Conservation (phyloP, 1,284 basidiomycete genomes). For the Chiua sp. region DNA sequence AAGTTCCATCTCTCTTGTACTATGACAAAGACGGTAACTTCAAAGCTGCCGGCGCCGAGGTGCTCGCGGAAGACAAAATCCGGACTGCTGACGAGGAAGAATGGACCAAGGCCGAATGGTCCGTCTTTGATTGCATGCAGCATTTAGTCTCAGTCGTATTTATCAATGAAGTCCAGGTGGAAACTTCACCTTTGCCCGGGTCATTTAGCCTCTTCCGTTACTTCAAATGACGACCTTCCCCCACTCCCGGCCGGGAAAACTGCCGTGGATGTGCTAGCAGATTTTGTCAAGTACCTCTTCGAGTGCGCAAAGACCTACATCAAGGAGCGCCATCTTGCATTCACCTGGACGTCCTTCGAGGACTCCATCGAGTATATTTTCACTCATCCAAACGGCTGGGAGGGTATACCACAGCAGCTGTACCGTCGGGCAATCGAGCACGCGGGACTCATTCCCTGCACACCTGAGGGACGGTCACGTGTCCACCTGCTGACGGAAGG, state of each 20-base stretch:
- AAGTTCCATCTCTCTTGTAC: slow-evolving; percentile 1
- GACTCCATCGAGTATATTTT: slow-evolving; percentile 38
- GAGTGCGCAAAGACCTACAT: slow-evolving; percentile 49
- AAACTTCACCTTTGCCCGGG: slow-evolving; percentile 53
- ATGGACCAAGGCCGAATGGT: background rate
- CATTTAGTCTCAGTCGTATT: background rate
- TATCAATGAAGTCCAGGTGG: slow-evolving; percentile 47
- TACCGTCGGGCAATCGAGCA: slow-evolving; percentile 39
- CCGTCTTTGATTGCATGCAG: background rate
- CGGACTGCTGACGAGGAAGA: background rate
- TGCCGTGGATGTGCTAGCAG: slow-evolving; percentile 49
- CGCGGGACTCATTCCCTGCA: slow-evolving; percentile 36
- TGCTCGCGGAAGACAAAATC: background rate
- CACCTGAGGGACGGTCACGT: slow-evolving; percentile 8
- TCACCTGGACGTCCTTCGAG: slow-evolving; percentile 36
- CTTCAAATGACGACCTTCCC: slow-evolving; percentile 33
- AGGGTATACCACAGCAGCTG: slow-evolving; percentile 38
- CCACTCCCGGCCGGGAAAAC: slow-evolving; percentile 50
- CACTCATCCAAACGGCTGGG: slow-evolving; percentile 47
- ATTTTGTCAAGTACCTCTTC: slow-evolving; percentile 54
- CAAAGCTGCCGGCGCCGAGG: background rate
- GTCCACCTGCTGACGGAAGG: slow-evolving; percentile 29
- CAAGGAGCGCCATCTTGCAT: slow-evolving; percentile 41
- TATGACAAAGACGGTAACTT: background rate
- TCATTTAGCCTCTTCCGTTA: slow-evolving; percentile 24